Evolutionary conservation across 306 rosid genomes (phyloP).

Genomic region (Purshia tridentata): DNA sequence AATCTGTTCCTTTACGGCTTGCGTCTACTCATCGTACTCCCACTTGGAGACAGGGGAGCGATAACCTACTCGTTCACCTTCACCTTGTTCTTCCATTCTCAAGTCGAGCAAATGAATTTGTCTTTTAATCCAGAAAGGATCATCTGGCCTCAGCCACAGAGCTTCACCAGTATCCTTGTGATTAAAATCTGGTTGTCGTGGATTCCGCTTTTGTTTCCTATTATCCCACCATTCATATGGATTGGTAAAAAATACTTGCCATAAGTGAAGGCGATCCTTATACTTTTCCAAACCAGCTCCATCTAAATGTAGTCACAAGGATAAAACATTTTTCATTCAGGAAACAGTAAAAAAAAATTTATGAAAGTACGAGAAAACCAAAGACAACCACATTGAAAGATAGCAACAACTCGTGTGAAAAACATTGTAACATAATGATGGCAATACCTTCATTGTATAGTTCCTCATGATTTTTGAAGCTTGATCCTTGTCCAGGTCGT

Average conservation of each 20-base stretch:
- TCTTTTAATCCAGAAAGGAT: slow-evolving; percentile 84
- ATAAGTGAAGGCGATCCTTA: slow-evolving; percentile 50
- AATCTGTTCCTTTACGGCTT: not conserved
- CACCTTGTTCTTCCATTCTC: slow-evolving; percentile 27
- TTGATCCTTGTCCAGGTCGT: slow-evolving; percentile 3
- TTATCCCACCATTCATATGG: slow-evolving; percentile 89
- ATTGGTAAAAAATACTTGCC: slow-evolving; percentile 75
- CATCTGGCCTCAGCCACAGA: slow-evolving; percentile 54
- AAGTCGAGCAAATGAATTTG: slow-evolving; percentile 65
- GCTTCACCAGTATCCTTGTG: slow-evolving; percentile 75
- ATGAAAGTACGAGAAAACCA: slow-evolving; percentile 1
- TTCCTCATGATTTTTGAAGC: slow-evolving; percentile 4
- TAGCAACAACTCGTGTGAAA: not conserved
- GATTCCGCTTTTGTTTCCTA: slow-evolving; percentile 53
- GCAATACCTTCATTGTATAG: slow-evolving; percentile 17
- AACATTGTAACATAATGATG: slow-evolving; percentile 1
- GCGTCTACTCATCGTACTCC: slow-evolving; percentile 52
- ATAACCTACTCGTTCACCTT: slow-evolving; percentile 20
- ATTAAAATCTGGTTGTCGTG: slow-evolving; percentile 59
- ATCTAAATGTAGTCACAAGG: slow-evolving; percentile 27
- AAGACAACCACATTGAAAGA: not conserved
- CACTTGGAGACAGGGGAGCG: slow-evolving; percentile 44
- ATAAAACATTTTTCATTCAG: slow-evolving; percentile 14
- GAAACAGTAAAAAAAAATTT: slow-evolving; percentile 23
- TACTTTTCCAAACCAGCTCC: slow-evolving; percentile 24